Evolutionary conservation across 306 rosid genomes (phyloP), one percentile per base, ranked within the genome.

Genomic region (Prunus mume): DNA sequence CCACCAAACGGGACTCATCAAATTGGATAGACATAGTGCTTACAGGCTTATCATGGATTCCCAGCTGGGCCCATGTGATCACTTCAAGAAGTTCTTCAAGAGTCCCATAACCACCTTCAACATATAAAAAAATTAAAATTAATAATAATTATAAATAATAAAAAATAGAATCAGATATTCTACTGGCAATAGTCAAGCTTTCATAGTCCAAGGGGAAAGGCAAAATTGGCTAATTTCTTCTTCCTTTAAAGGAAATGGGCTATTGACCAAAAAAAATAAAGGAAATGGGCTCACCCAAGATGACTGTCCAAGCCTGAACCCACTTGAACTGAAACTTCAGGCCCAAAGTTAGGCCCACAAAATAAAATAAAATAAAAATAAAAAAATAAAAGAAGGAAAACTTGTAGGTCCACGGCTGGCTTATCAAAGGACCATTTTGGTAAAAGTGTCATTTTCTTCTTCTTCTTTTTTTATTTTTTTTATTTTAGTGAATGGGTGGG

Each of bases 21-120:
- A 25, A 25, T 25, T 25, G 27, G 27, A 25, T 25, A 25, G 27
- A 25, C 27, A 25, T 25, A 1, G 1, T 41, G 4, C 50, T 84
- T 84, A 95, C 98, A 45, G 98, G 98, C 78, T 95, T 95, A 75
- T 95, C 98, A 77, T 95, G 98, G 69, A 95, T 95, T 60, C 98
- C 98, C 38, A 95, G 96, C 75, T 95, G 98, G 47, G 98, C 98
- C 98, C 98, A 95, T 13, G 98, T 90, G 80, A 92, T 95, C 7
- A 92, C 97, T 74, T 95, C 98, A 61, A 95, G 98, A 79, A 95
- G 96, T 87, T 95, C 98, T 84, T 95, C 98, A 69, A 95, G 96
- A 70, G 98, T 95, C 20, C 98, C 98, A 82, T 95, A 95, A 3
- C 98, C 98, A 80, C 98, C 98, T 93, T 76, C 82, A 81, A 25